phyloP scores from a whole-genome alignment of 2,329 filamentous ascomycete genomes.

The Pestalotiopsis sp. region DNA sequence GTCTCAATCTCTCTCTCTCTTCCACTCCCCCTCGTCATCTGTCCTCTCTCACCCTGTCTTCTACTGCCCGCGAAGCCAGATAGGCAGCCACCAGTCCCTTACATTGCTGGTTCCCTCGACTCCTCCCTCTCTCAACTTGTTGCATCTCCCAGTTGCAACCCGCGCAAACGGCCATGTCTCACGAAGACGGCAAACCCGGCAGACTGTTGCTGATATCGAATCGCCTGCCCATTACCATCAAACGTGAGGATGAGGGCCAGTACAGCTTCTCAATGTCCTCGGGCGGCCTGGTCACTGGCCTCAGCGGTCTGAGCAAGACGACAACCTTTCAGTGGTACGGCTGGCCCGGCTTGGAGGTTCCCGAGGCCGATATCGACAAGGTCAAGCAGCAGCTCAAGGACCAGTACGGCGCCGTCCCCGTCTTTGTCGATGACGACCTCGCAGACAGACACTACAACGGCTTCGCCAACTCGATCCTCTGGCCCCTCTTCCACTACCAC shows the following conservation, averaged over 20 bases:
- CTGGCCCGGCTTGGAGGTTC: constrained; percentile 92
- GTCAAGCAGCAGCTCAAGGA: constrained; percentile 81
- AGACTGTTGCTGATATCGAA: constrained; percentile 88
- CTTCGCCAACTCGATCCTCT: constrained; percentile 96
- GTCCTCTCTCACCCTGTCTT: neutral
- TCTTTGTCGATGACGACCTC: constrained; percentile 92
- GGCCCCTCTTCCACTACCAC: constrained; percentile 98
- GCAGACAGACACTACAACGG: constrained; percentile 97
- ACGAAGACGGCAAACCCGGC: constrained; percentile 32
- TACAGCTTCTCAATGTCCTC: constrained; percentile 97
- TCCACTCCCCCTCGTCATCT: neutral
- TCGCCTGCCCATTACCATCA: constrained; percentile 94
- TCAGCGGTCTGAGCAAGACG: constrained; percentile 88
- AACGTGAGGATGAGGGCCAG: constrained; percentile 85
- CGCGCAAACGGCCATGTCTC: constrained; percentile 1
- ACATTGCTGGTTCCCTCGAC: neutral
- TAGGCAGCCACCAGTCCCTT: neutral
- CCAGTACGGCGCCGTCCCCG: constrained; percentile 85
- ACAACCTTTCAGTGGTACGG: constrained; percentile 98
- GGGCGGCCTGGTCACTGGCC: constrained; percentile 88
- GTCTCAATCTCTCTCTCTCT: neutral
- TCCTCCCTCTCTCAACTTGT: neutral
- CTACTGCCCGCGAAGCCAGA: neutral
- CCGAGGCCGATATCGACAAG: constrained; percentile 75
- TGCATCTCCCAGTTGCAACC: neutral